Evolutionary conservation across 164 flowering plant genomes (phyloP).

Genomic region (Aristolochia fimbriata): DNA sequence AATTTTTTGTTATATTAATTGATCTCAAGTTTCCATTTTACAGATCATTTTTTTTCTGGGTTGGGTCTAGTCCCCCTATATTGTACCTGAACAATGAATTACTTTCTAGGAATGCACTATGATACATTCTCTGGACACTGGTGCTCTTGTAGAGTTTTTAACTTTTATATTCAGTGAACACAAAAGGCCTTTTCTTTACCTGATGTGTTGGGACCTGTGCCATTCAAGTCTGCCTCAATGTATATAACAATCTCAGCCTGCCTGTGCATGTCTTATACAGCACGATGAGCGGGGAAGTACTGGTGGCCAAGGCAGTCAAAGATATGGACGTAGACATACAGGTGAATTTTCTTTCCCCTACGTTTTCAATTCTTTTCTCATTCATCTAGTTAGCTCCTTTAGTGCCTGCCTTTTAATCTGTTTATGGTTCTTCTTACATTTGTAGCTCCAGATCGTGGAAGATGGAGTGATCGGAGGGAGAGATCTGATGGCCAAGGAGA

Average conservation of each 20-base stretch:
- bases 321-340: conserved; percentile 29
- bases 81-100: too few relatives aligned
- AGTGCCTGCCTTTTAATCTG: too few relatives aligned
- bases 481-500: conserved; percentile 21
- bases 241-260: conserved; percentile 58
- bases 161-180: conserved; percentile 22
- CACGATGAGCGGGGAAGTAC: conserved; percentile 78
- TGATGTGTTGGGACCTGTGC: conserved; percentile 34
- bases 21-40: too few relatives aligned
- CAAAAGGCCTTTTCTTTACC: conserved; percentile 21
- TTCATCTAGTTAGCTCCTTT: background rate
- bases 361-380: background rate
- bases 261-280: conserved; percentile 82
- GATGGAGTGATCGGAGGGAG: conserved; percentile 43
- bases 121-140: too few relatives aligned
- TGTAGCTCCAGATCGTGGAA: conserved; percentile 37
- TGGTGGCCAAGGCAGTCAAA: conserved; percentile 59
- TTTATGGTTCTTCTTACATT: background rate
- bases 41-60: too few relatives aligned
- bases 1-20: too few relatives aligned
- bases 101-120: too few relatives aligned
- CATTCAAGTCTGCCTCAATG: conserved; percentile 29
- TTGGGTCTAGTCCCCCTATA: too few relatives aligned
- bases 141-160: too few relatives aligned
- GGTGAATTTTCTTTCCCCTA: conserved; percentile 25